Conservation (phyloP, 257 asterid species). For the Scutellaria barbata region DNA sequence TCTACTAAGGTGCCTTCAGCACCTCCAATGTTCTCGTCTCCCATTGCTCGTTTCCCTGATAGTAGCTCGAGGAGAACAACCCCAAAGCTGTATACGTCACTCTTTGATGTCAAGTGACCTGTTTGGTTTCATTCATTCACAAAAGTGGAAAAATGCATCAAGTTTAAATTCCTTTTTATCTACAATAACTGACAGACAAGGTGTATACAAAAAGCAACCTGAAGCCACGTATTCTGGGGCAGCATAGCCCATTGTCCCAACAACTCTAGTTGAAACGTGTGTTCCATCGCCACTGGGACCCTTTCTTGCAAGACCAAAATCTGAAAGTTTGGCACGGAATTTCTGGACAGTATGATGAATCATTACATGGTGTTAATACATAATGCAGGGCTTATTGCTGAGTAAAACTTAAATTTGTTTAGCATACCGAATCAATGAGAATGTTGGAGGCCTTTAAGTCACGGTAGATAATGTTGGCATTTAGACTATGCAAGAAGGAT, state of each 20-base stretch:
- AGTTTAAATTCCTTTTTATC: not conserved
- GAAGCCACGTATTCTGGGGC: slow-evolving; percentile 77
- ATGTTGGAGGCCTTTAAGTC: slow-evolving; percentile 74
- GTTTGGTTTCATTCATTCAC: slow-evolving; percentile 9
- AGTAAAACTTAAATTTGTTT: not conserved
- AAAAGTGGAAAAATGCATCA: not conserved
- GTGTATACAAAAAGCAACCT: slow-evolving; percentile 29
- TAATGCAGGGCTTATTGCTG: not conserved
- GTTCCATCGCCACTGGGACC: slow-evolving; percentile 75
- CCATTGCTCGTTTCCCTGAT: slow-evolving; percentile 49
- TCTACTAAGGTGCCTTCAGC: slow-evolving; percentile 61
- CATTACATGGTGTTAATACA: not conserved
- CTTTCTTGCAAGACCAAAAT: slow-evolving; percentile 76
- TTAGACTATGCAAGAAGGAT: slow-evolving; percentile 62
- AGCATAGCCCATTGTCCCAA: slow-evolving; percentile 73
- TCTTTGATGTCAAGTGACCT: slow-evolving; percentile 50
- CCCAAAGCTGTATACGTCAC: slow-evolving; percentile 50
- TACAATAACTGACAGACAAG: not conserved
- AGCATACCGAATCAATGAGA: slow-evolving; percentile 66
- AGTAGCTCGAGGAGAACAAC: slow-evolving; percentile 46
- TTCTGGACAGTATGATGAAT: slow-evolving; percentile 49
- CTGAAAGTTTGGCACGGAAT: slow-evolving; percentile 77
- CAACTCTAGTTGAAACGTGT: slow-evolving; percentile 69
- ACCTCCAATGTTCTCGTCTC: slow-evolving; percentile 62
- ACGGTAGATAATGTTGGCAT: slow-evolving; percentile 66